Evolutionary conservation across 2,329 filamentous ascomycete species (phyloP).

Genomic region (Ophiosphaerella herpotricha): DNA sequence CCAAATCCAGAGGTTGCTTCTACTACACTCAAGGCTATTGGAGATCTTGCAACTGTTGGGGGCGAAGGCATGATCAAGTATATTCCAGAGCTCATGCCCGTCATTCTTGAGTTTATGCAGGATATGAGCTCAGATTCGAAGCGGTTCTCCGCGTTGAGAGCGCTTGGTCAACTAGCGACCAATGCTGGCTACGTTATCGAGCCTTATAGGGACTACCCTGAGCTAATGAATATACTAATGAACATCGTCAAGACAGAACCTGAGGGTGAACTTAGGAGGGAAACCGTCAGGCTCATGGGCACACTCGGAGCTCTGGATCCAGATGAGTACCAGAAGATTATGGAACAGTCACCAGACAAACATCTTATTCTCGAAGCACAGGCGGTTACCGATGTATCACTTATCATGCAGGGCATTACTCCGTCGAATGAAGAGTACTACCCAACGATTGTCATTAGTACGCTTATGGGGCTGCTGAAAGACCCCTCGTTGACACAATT

Average conservation of each 20-base stretch:
- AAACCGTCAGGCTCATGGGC: conserved; percentile 95
- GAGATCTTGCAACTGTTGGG: conserved; percentile 90
- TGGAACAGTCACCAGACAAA: conserved; percentile 83
- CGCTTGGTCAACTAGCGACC: conserved; percentile 88
- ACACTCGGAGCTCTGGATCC: conserved; percentile 94
- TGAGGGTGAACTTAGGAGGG: conserved; percentile 80
- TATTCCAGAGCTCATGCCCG: conserved; percentile 89
- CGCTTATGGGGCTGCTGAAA: conserved; percentile 86
- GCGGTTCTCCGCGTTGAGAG: conserved; percentile 86
- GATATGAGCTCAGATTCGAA: conserved; percentile 90
- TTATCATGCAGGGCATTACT: conserved; percentile 97
- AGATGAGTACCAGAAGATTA: conserved; percentile 93
- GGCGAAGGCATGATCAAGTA: conserved; percentile 93
- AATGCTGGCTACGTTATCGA: conserved; percentile 98
- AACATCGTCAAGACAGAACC: conserved; percentile 94
- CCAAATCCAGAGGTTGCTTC: conserved; percentile 85
- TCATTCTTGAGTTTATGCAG: conserved; percentile 91
- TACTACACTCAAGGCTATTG: conserved; percentile 92
- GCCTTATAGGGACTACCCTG: conserved; percentile 92
- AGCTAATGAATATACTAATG: conserved; percentile 88
- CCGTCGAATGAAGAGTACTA: conserved; percentile 99
- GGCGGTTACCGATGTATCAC: conserved; percentile 83
- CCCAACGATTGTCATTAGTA: conserved; percentile 96
- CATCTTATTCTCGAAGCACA: conserved; percentile 71
- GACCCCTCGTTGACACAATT: conserved; percentile 88